Evolutionary conservation across 2,329 filamentous ascomycete species (phyloP).

Genomic region (Didymella arachidicola): DNA sequence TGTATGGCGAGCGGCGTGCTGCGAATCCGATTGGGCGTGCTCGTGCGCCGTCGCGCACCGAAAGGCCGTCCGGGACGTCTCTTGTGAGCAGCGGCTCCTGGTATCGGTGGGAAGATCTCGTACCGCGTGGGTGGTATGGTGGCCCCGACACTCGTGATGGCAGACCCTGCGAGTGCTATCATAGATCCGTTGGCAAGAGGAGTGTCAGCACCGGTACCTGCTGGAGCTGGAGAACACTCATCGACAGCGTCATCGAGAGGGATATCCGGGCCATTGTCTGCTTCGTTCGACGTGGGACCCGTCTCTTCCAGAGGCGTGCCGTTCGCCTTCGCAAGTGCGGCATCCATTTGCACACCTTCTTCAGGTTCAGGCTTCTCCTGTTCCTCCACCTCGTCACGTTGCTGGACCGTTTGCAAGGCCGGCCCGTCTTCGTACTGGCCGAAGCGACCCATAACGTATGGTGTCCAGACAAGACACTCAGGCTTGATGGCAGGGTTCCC

Average conservation of each 20-base stretch:
- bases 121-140: constrained; percentile 75
- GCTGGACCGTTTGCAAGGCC: constrained; percentile 83
- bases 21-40: constrained; percentile 44
- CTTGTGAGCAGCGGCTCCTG: constrained; percentile 53
- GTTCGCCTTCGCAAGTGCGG: constrained; percentile 36
- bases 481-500: constrained; percentile 85
- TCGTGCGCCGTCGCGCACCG: constrained; percentile 47
- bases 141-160: constrained; percentile 39
- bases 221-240: constrained; percentile 42
- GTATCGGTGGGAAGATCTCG: constrained; percentile 77
- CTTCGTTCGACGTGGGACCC: constrained; percentile 23
- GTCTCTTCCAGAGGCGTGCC: constrained; percentile 29
- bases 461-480: constrained; percentile 87
- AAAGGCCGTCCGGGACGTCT: constrained; percentile 50
- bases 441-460: constrained; percentile 92
- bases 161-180: constrained; percentile 40
- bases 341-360: constrained; percentile 54
- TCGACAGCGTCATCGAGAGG: constrained; percentile 40
- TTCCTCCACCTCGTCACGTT: constrained; percentile 74
- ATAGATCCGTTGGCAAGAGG: constrained; percentile 45
- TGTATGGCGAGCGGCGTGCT: constrained; percentile 38
- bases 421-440: constrained; percentile 85
- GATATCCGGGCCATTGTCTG: constrained; percentile 29
- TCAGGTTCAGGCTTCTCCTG: constrained; percentile 52
- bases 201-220: constrained; percentile 31